A percentile compares a stretch with the other conserved stretches of the same genome.
phyloP scores from a whole-genome alignment of 2,329 filamentous ascomycete species.

The Trichoderma polysporum region DNA sequence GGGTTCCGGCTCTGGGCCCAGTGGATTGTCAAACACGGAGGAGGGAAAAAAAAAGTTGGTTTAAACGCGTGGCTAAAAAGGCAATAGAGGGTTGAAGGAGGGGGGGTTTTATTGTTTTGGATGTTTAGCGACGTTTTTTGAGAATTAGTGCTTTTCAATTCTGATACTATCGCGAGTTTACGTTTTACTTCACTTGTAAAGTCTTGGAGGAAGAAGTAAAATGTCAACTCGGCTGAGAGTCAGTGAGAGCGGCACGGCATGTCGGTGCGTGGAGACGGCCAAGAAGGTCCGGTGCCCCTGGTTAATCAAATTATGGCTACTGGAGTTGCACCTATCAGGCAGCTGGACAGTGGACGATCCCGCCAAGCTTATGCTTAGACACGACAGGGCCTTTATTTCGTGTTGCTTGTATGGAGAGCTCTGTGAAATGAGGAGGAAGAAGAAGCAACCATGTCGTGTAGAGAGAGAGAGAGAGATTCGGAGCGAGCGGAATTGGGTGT shows the following conservation, averaged over 20 bases:
- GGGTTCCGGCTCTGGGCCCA: neutral
- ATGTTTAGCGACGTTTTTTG: neutral
- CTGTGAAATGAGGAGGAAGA: neutral
- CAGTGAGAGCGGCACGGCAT: neutral
- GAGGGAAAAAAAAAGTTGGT: neutral
- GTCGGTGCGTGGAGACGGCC: neutral
- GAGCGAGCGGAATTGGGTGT: too few species aligned
- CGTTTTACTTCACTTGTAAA: neutral
- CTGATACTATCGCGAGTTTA: neutral
- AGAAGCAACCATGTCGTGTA: neutral
- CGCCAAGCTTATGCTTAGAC: neutral
- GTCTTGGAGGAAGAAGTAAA: too few species aligned
- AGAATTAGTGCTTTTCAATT: neutral
- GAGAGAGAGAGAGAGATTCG: too few species aligned
- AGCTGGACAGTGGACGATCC: neutral
- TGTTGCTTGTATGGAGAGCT: neutral
- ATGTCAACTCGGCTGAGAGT: too few species aligned
- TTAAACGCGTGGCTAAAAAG: neutral
- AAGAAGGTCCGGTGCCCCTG: neutral
- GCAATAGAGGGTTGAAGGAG: neutral
- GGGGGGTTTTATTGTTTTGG: neutral
- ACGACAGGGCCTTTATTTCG: neutral
- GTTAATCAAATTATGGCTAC: neutral
- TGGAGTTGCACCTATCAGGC: neutral
- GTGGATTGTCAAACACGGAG: constrained; percentile 7